phyloP scores from a whole-genome alignment of 768 basidiomycete species.

The Lactifluus echinatus region DNA sequence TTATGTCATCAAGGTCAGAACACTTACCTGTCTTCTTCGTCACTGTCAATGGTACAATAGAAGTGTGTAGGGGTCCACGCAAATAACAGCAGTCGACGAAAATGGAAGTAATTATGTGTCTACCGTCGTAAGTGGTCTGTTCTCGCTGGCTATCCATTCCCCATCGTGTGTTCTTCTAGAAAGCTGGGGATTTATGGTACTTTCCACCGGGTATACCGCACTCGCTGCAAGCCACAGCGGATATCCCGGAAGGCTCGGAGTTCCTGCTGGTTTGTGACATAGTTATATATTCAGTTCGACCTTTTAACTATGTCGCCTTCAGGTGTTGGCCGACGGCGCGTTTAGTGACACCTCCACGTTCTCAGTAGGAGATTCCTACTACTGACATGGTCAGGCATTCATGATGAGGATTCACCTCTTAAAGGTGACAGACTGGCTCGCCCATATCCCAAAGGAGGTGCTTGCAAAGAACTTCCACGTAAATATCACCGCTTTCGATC shows the following conservation, averaged over 20 bases:
- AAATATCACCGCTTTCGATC: conserved; percentile 26
- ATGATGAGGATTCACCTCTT: conserved; percentile 1
- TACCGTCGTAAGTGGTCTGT: conserved; percentile 6
- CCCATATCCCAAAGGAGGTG: conserved; percentile 30
- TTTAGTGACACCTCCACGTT: conserved; percentile 32
- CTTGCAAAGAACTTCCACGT: conserved; percentile 31
- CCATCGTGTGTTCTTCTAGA: neutral
- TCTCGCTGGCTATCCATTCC: neutral
- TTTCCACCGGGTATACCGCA: conserved; percentile 33
- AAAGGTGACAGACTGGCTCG: conserved; percentile 28
- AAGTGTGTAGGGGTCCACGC: conserved; percentile 11
- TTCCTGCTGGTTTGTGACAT: conserved; percentile 28
- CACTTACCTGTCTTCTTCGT: neutral
- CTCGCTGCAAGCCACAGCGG: conserved; percentile 29
- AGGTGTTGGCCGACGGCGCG: conserved; percentile 31
- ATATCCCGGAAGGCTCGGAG: conserved; percentile 26
- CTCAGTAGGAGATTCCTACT: conserved; percentile 22
- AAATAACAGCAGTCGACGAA: conserved; percentile 14
- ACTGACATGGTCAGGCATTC: neutral
- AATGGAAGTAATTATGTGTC: conserved; percentile 15
- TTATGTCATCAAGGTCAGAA: too few relatives aligned
- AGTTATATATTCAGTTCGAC: neutral
- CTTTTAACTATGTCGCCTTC: neutral
- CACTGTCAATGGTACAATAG: neutral
- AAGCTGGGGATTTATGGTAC: conserved; percentile 22